These are phyloP conservation scores for Tuber brumale DNA, from an alignment of 495 filamentous ascomycete genomes.

Conservation along the genomic window DNA sequence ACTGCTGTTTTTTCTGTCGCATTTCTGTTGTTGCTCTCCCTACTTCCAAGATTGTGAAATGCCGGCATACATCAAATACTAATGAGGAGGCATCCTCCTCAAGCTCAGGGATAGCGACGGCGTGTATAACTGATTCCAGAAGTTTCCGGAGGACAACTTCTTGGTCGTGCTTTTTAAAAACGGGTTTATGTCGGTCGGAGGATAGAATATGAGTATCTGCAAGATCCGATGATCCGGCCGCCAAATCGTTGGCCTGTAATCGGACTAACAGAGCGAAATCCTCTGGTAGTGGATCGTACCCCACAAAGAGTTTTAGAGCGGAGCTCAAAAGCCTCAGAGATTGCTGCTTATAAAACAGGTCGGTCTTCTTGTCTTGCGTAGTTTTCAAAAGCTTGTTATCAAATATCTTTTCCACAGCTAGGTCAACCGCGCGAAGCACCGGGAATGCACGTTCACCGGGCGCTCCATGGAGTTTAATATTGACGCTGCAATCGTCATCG, in stretches of 20 bases:
- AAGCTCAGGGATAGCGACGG: slow-evolving; percentile 74
- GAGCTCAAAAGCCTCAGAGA: slow-evolving; percentile 77
- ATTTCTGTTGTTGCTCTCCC: slow-evolving; percentile 68
- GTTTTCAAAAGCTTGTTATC: slow-evolving; percentile 57
- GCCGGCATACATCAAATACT: slow-evolving; percentile 71
- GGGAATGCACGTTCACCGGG: slow-evolving; percentile 83
- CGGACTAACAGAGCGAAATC: slow-evolving; percentile 78
- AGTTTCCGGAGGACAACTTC: slow-evolving; percentile 75
- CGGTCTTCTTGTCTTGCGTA: slow-evolving; percentile 60
- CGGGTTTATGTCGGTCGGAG: slow-evolving; percentile 71
- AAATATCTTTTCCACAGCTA: slow-evolving; percentile 77
- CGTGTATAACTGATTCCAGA: slow-evolving; percentile 80
- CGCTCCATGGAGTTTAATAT: slow-evolving; percentile 80
- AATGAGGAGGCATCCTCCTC: slow-evolving; percentile 63
- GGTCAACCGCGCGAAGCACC: slow-evolving; percentile 72
- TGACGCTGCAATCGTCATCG: slow-evolving; percentile 78
- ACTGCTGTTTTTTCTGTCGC: slow-evolving; percentile 64
- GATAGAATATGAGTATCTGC: slow-evolving; percentile 58
- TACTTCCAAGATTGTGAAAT: slow-evolving; percentile 88
- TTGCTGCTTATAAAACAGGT: slow-evolving; percentile 86
- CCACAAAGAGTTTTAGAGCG: slow-evolving; percentile 83
- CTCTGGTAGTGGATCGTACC: slow-evolving; percentile 78
- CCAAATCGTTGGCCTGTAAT: slow-evolving; percentile 78
- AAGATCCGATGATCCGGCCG: slow-evolving; percentile 58
- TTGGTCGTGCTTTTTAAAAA: slow-evolving; percentile 76